A percentile compares a stretch with the other conserved stretches of the same genome.
phyloP scores from a whole-genome alignment of 805 yeast species.

The Grigorovia yakushimaensis region DNA sequence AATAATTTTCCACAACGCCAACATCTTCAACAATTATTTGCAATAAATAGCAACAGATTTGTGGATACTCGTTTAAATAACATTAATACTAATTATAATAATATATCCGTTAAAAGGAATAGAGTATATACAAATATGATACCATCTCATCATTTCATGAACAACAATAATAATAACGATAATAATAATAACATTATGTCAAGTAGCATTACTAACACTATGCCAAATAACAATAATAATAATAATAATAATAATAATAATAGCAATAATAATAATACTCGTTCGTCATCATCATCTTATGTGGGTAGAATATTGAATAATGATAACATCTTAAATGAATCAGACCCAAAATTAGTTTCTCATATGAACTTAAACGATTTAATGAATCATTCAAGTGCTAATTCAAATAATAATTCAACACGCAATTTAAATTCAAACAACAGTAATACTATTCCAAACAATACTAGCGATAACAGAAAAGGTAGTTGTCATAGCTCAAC shows the following conservation, averaged over 20 bases:
- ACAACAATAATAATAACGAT: background rate
- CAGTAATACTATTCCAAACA: background rate
- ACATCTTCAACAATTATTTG: too few species aligned
- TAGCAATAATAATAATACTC: background rate
- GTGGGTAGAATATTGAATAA: conserved; percentile 1
- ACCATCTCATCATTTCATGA: background rate
- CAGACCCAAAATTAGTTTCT: conserved; percentile 3
- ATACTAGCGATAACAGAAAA: background rate
- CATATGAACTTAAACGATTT: conserved; percentile 5
- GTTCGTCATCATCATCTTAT: background rate
- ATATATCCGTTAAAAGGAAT: background rate
- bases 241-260: background rate
- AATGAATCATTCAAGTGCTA: background rate
- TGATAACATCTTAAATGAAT: conserved; percentile 1
- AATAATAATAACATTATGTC: background rate
- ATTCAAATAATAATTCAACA: background rate
- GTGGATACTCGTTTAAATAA: too few species aligned
- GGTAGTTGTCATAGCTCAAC: background rate
- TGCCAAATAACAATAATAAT: background rate
- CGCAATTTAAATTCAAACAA: background rate
- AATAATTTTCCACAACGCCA: too few species aligned
- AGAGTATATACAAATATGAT: background rate
- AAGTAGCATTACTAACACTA: background rate
- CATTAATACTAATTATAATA: too few species aligned
- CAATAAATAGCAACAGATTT: too few species aligned